These are phyloP conservation scores for Venustampulla echinocandica DNA, from an alignment of 495 filamentous ascomycete genomes.

Conservation along the genomic window DNA sequence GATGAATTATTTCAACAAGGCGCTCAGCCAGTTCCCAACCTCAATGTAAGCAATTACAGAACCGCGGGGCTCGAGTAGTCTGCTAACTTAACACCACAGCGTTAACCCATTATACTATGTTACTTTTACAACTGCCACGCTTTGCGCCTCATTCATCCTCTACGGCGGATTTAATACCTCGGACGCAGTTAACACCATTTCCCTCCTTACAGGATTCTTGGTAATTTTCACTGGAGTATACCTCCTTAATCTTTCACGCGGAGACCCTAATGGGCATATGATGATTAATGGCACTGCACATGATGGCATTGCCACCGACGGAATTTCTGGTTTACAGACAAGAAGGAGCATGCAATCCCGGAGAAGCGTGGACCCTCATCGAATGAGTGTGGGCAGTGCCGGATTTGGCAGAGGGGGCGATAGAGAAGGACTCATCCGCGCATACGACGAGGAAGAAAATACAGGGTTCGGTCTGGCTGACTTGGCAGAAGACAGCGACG, in stretches of 20 bases:
- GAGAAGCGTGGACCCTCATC: slow-evolving; percentile 39
- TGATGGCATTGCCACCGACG: slow-evolving; percentile 83
- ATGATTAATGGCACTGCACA: slow-evolving; percentile 55
- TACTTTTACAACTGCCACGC: slow-evolving; percentile 94
- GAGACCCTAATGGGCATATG: slow-evolving; percentile 73
- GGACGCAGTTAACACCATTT: slow-evolving; percentile 86
- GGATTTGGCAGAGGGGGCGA: slow-evolving; percentile 51
- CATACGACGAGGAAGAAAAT: slow-evolving; percentile 62
- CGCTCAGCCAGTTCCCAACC: slow-evolving; percentile 90
- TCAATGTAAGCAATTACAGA: slow-evolving; percentile 62
- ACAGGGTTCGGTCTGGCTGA: slow-evolving; percentile 56
- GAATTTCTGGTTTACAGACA: slow-evolving; percentile 78
- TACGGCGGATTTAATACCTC: slow-evolving; percentile 97
- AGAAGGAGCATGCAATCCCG: slow-evolving; percentile 86
- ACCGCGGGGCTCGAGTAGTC: background rate
- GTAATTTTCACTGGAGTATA: slow-evolving; percentile 97
- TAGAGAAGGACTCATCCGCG: slow-evolving; percentile 71
- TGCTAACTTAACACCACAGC: slow-evolving; percentile 35
- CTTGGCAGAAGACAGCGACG: slow-evolving; percentile 62
- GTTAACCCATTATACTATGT: slow-evolving; percentile 99
- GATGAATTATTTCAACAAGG: slow-evolving; percentile 99
- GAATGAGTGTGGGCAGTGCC: slow-evolving; percentile 53
- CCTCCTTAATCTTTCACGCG: slow-evolving; percentile 85
- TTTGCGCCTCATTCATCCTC: slow-evolving; percentile 93
- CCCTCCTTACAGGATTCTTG: slow-evolving; percentile 86